Conservation (phyloP, 805 yeast genomes). For the Candida berthetii region DNA sequence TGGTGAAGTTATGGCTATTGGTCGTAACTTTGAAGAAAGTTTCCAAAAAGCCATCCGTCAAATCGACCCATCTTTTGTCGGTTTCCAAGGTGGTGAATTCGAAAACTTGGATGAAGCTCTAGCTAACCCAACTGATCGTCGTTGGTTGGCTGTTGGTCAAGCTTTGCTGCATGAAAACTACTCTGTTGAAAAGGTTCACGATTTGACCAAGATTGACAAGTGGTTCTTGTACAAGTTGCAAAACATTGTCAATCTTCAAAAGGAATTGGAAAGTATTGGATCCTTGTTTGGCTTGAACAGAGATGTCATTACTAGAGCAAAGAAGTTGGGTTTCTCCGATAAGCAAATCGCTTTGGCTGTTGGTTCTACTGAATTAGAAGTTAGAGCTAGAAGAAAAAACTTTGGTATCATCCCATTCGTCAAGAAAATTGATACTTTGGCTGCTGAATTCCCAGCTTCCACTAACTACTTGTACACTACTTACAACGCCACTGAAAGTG, state of each 20-base stretch:
- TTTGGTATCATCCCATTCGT: conserved; percentile 87
- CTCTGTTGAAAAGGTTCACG: conserved; percentile 88
- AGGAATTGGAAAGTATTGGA: conserved; percentile 63
- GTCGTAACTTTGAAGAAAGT: conserved; percentile 95
- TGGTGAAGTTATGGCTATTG: conserved; percentile 99
- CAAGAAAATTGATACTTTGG: conserved; percentile 93
- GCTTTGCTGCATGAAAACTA: conserved; percentile 90
- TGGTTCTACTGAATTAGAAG: conserved; percentile 68
- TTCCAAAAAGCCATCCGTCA: conserved; percentile 97
- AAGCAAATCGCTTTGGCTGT: conserved; percentile 83
- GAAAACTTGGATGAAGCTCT: conserved; percentile 75
- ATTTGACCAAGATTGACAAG: conserved; percentile 85
- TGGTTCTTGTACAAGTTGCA: conserved; percentile 92
- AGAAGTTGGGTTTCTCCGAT: conserved; percentile 93
- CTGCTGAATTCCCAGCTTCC: conserved; percentile 98
- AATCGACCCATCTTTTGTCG: conserved; percentile 84
- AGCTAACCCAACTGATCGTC: conserved; percentile 87
- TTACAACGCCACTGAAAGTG: conserved; percentile 84
- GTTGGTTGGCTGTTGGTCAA: conserved; percentile 98
- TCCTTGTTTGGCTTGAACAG: conserved; percentile 53
- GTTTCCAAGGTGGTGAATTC: conserved; percentile 83
- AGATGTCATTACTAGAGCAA: conserved; percentile 72
- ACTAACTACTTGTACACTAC: conserved; percentile 96
- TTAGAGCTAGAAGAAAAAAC: conserved; percentile 75
- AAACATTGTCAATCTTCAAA: conserved; percentile 90